These are phyloP conservation scores for Parietichytrium sp. DNA, from an alignment of 108 stramenopile species.

Conservation along the genomic window DNA sequence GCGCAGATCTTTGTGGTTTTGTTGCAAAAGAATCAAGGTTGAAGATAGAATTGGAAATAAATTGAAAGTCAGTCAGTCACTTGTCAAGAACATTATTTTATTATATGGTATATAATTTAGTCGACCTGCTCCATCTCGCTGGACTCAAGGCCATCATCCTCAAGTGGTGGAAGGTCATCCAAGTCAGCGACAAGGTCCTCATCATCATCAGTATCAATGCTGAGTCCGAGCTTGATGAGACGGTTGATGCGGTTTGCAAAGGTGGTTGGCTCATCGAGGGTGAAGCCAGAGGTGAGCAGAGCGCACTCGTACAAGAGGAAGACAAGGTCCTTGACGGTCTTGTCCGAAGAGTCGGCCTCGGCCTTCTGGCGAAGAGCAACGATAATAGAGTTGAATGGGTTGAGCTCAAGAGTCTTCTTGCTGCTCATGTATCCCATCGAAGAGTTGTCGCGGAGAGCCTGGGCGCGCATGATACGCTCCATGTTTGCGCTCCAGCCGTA, in stretches of 20 bases:
- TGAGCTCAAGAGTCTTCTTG: constrained; percentile 99
- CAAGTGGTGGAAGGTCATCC: constrained; percentile 90
- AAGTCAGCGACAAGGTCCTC: constrained; percentile 65
- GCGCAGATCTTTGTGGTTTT: too few relatives aligned
- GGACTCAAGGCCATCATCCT: constrained; percentile 82
- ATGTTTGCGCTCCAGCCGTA: constrained; percentile 99
- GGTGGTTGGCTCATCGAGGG: constrained; percentile 96
- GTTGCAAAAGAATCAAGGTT: too few relatives aligned
- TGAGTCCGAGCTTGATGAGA: constrained; percentile 97
- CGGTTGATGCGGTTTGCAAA: constrained; percentile 98
- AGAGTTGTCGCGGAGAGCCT: constrained; percentile 96
- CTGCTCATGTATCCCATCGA: constrained; percentile 97
- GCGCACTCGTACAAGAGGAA: constrained; percentile 99
- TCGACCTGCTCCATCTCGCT: constrained; percentile 99
- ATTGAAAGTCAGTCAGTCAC: too few relatives aligned
- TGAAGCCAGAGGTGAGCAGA: constrained; percentile 96
- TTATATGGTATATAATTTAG: too few relatives aligned
- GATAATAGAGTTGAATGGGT: constrained; percentile 98
- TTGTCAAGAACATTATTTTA: too few relatives aligned
- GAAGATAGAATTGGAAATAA: too few relatives aligned
- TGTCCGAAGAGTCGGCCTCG: constrained; percentile 94
- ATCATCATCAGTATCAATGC: constrained; percentile 90
- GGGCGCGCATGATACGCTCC: constrained; percentile 99
- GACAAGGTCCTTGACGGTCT: constrained; percentile 99
- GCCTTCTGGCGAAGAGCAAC: constrained; percentile 96